Base-by-base conservation (phyloP, 2,329 filamentous ascomycete species). In the Alternaria novae-zelandiae region DNA sequence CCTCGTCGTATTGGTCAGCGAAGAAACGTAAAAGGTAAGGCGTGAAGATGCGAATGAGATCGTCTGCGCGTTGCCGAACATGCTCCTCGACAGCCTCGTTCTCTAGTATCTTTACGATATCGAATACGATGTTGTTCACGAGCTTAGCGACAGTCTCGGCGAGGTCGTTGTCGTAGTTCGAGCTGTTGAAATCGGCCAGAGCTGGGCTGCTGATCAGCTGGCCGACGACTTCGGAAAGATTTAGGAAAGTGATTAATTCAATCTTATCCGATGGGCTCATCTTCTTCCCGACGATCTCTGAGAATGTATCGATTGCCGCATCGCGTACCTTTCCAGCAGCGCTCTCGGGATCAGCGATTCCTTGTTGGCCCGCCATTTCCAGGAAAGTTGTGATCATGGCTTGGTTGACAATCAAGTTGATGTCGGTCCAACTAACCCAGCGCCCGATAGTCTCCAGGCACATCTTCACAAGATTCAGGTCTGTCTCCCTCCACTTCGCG, bases 341-440 rank as follows among this genome's bases (percentile, higher is more conserved):
- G 61, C 79, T 91, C 85, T 76, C 86, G 80, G 74, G 88, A 82
- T 73, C 85, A 81, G 67, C 86, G 76, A 78, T 89, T 86, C 75
- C 87, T 80, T 80, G 89, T 85, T 79, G 91, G n/a, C 92, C 93
- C 59, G 97, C 91, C 68, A 98, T 88, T 69, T 96, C 91, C 74
- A 97, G 90, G 63, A 99, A 86, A 53, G 94, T 87, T 76, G 87
- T 89, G 74, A 98, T 88, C 87, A 97, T 96, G 57, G 90, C 69
- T 57, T 81, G 75, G 80, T 96, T 97, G 73, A 99, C 93, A 47
- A 99, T 90, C 61, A 99, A 85, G 54, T 91, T 92, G 73, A 99
- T 98, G 77, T 98, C 96, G 75, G 96, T 97, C 96, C 96, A 99
- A 86, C 94, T 96, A 64, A 97, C 94, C 95, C 96, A 99, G 79